These are phyloP conservation scores for Glonium stellatum DNA, from an alignment of 495 filamentous ascomycete species.

Conservation along the genomic window DNA sequence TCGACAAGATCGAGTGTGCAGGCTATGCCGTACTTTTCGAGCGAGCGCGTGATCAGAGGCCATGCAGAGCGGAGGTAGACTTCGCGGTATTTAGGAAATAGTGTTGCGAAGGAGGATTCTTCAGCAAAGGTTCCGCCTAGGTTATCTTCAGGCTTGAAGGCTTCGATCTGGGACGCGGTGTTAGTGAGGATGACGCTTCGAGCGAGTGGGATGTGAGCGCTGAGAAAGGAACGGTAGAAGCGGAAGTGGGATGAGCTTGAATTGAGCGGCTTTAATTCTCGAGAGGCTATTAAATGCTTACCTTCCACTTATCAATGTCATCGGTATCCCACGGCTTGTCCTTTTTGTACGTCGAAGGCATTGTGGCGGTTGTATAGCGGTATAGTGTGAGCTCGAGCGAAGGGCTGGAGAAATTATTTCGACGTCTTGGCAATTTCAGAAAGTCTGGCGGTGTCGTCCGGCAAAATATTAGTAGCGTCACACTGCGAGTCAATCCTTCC, in stretches of 20 bases:
- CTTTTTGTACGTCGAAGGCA: constrained; percentile 90
- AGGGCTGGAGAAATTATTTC: background rate
- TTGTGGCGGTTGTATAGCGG: constrained; percentile 34
- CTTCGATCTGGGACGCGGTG: constrained; percentile 51
- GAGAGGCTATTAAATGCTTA: constrained; percentile 29
- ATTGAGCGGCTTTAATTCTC: background rate
- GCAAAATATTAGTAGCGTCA: background rate
- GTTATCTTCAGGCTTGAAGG: constrained; percentile 83
- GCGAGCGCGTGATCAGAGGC: constrained; percentile 70
- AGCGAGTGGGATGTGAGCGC: background rate
- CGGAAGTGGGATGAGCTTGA: background rate
- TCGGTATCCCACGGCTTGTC: constrained; percentile 98
- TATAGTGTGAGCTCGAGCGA: background rate
- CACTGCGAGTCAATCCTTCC: background rate
- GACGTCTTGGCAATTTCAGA: background rate
- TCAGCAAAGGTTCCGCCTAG: constrained; percentile 77
- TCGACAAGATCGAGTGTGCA: constrained; percentile 92
- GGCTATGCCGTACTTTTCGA: constrained; percentile 75
- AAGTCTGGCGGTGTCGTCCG: background rate
- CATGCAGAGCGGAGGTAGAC: constrained; percentile 86
- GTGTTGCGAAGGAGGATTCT: constrained; percentile 80
- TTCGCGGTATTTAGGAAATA: constrained; percentile 98
- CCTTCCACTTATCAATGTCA: constrained; percentile 97
- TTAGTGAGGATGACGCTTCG: background rate
- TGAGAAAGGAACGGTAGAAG: constrained; percentile 2